Base-by-base conservation (phyloP, 352 stramenopile genomes). In the Pythium chondricola region DNA sequence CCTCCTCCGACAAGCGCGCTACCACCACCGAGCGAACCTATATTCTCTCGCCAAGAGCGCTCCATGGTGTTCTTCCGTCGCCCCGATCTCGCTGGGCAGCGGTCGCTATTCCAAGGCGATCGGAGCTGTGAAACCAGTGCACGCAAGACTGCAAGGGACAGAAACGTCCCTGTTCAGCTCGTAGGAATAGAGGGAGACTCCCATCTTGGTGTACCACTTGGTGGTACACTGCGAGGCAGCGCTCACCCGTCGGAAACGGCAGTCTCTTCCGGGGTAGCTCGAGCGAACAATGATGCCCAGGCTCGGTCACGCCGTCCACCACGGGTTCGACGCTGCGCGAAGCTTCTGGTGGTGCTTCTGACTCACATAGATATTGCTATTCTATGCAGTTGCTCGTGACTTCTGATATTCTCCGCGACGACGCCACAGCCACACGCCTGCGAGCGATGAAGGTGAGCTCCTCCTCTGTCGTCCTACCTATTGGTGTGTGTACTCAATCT, bases 51-150 rank as follows among this genome's bases (percentile, higher is more conserved):
- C 20, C 31, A 56, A 0, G 58, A 71, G 32, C 47, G 53, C 17
- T 56, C 53, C 44, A 74, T 83, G 71, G 16, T 73, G 17, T 79
- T 79, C 54, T 68, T 65, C 33, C 62, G 62, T 8, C 58, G 71
- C 14, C 69, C 69, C 2, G 75, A 85, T 38, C 49, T 87, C 25
- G 69, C 26, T 36, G 58, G 56, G 2, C 72, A 61, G 1, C 58
- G 66, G 18, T 29, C 80, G 27, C 63, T 78, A 38, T 78, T 78
- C 52, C 58, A 76, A 16, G 45, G 43, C n/a, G 56, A 48, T 35
- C 36, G 32, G 8, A 57, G 22, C 47, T 18, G 37, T 2, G 56
- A 48, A 54, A 10, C 42, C 32, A 35, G 38, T 22, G 45, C 27
- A 31, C 43, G 11, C 35, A 36, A 2, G 21, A 42, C 45, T 17